A percentile compares a stretch with the other conserved stretches of the same genome.
Evolutionary conservation across 768 basidiomycete species (phyloP).

Genomic region (Lactarius deliciosus): DNA sequence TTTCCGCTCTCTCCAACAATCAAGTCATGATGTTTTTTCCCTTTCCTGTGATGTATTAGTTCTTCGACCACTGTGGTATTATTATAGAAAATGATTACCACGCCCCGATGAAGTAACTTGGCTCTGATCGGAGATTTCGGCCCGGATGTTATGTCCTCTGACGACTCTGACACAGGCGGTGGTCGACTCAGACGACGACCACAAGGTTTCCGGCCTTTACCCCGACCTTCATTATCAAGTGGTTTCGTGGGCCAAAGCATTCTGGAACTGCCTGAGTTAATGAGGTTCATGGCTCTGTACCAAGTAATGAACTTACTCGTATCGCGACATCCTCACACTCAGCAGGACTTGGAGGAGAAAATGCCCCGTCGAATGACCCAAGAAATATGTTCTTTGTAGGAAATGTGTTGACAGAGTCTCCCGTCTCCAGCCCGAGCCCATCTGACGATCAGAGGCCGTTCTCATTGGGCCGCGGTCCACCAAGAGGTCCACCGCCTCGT

Average conservation of each 20-base stretch:
- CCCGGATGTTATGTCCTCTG: conserved; percentile 15
- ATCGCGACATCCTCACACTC: conserved; percentile 5
- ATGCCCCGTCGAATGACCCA: neutral
- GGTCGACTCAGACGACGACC: conserved; percentile 10
- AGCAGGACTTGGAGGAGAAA: neutral
- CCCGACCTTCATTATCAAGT: neutral
- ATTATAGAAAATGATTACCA: conserved; percentile 15
- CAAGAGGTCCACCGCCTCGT: conserved; percentile 4
- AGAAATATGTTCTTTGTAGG: conserved; percentile 8
- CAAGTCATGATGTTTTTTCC: neutral
- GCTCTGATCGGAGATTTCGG: neutral
- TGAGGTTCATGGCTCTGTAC: neutral
- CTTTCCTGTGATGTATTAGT: neutral
- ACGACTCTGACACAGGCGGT: conserved; percentile 9
- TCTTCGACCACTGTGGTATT: neutral
- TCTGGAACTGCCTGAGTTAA: neutral
- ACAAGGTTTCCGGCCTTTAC: conserved; percentile 1
- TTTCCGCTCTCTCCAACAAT: neutral
- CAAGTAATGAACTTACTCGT: conserved; percentile 5
- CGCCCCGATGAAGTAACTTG: neutral
- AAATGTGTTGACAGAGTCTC: conserved; percentile 16
- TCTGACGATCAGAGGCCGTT: conserved; percentile 9
- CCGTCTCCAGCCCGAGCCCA: conserved; percentile 14
- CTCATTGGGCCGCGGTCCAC: neutral
- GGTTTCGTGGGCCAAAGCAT: neutral